Conservation (phyloP, 352 stramenopile species). For the Globisporangium paddicum region DNA sequence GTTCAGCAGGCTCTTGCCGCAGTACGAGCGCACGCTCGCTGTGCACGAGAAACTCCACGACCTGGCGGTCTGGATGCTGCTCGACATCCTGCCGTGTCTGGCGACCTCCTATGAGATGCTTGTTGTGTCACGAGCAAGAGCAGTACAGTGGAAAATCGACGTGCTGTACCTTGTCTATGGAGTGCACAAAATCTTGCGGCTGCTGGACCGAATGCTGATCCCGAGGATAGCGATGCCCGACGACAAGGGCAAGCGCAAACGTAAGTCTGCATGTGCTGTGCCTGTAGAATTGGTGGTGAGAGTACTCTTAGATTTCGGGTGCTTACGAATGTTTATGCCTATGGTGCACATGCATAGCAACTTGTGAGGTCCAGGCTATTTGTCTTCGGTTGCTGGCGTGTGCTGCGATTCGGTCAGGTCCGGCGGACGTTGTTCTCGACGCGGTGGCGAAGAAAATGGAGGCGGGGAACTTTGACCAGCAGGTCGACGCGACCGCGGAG, state of each 20-base stretch:
- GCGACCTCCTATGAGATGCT: slow-evolving; percentile 43
- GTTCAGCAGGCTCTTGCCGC: slow-evolving; percentile 27
- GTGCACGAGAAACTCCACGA: slow-evolving; percentile 69
- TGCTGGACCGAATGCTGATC: slow-evolving; percentile 52
- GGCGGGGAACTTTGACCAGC: slow-evolving; percentile 23
- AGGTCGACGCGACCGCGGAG: slow-evolving; percentile 44
- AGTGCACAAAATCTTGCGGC: slow-evolving; percentile 37
- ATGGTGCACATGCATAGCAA: slow-evolving; percentile 24
- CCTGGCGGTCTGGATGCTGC: slow-evolving; percentile 35
- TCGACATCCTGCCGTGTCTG: slow-evolving; percentile 43
- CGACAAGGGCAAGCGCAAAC: slow-evolving; percentile 31
- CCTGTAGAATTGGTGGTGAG: neutral
- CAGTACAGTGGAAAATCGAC: slow-evolving; percentile 69
- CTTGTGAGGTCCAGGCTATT: slow-evolving; percentile 35
- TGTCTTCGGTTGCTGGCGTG: slow-evolving; percentile 49
- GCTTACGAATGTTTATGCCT: no score
- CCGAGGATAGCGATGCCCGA: slow-evolving; percentile 10
- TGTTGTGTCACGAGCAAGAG: slow-evolving; percentile 34
- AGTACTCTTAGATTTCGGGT: no score
- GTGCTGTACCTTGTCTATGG: slow-evolving; percentile 64
- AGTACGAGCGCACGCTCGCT: slow-evolving; percentile 45
- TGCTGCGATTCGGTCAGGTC: slow-evolving; percentile 36
- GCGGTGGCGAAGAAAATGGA: slow-evolving; percentile 26
- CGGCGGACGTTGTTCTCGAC: slow-evolving; percentile 32
- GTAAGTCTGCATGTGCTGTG: slow-evolving; percentile 14